Evolutionary conservation across 140 eudicot genomes (phyloP), one percentile per base, ranked within the genome.

Genomic region (Anethum foeniculum): DNA sequence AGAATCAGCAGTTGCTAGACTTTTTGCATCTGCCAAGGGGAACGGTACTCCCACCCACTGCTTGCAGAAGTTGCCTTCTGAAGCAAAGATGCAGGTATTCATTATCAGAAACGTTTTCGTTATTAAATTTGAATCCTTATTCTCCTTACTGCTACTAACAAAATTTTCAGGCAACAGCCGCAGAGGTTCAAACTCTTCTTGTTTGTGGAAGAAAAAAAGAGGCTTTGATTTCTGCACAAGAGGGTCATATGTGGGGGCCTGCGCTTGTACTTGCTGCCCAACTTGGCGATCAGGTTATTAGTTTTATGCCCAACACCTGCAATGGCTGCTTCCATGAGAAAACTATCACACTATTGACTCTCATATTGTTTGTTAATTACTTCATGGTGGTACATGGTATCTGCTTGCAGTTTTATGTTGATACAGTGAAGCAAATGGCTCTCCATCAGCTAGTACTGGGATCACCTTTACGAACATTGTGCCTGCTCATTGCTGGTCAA

Each of bases 181-280:
- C 91, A 69, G 99, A 92, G 85, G 96, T 95, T 76, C 99, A 95
- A 88, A 86, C 85, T 56, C 97, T 95, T 83, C 88, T 95, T 83
- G 93, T 95, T 83, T 88, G 93, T 76, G 99, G 99, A 76, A 92
- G 90, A 80, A 92, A 88, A 85, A 85, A 67, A 80, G 99, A 95
- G 83, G 99, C 99, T 80, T 85, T 95, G 80, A 84, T 85, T 60
- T 84, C 86, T 87, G 99, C 99, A 75, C 96, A 90, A 41, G 93
- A 87, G 86, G 97, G 99, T 83, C 97, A 92, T 74, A 83, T 90
- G 77, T 95, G 99, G 99, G 97, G 94, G 41, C 85, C 90, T 80
- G 97, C 97, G 43, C 92, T 95, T 71, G 86, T 95, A 80, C 97
- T 95, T 84, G 93, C 99, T 79, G 97, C 96, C 62, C 94, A 92